A percentile compares a stretch with the other conserved stretches of the same genome.
phyloP scores from a whole-genome alignment of 768 basidiomycete genomes.

The Pulveroboletus sp. region DNA sequence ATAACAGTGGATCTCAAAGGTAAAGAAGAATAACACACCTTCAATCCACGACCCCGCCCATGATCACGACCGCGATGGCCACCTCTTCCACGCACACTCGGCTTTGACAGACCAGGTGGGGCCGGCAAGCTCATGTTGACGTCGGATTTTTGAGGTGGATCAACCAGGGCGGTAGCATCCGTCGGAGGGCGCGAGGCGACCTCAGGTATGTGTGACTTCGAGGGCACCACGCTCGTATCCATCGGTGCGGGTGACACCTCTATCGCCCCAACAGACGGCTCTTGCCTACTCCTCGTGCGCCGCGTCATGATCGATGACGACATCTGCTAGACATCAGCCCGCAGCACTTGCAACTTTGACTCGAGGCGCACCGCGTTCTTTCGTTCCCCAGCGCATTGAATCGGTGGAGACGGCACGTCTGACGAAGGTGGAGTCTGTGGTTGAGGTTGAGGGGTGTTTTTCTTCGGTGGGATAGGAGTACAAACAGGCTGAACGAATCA shows the following conservation, averaged over 20 bases:
- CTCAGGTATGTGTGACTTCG: not conserved
- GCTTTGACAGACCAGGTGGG: conserved; percentile 10
- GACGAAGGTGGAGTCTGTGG: too few relatives aligned
- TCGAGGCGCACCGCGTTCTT: conserved; percentile 10
- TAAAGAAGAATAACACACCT: conserved; percentile 2
- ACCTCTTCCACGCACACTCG: not conserved
- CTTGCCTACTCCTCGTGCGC: not conserved
- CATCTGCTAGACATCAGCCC: conserved; percentile 6
- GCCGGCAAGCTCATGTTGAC: conserved; percentile 2
- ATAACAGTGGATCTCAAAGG: not conserved
- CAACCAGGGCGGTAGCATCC: not conserved
- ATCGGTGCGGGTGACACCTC: not conserved
- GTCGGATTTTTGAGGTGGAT: not conserved
- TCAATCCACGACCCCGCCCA: too few relatives aligned
- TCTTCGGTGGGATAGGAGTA: not conserved
- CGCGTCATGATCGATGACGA: conserved; percentile 3
- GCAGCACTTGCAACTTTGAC: not conserved
- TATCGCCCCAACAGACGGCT: not conserved
- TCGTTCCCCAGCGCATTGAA: not conserved
- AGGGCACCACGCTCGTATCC: not conserved
- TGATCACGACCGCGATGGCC: not conserved
- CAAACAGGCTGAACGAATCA: conserved; percentile 4
- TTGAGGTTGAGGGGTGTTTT: not conserved
- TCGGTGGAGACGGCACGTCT: not conserved
- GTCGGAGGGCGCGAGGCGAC: not conserved